Base-by-base conservation (phyloP, 1,139 yeast genomes). In the Yamadazyma pseudoaaseri region DNA sequence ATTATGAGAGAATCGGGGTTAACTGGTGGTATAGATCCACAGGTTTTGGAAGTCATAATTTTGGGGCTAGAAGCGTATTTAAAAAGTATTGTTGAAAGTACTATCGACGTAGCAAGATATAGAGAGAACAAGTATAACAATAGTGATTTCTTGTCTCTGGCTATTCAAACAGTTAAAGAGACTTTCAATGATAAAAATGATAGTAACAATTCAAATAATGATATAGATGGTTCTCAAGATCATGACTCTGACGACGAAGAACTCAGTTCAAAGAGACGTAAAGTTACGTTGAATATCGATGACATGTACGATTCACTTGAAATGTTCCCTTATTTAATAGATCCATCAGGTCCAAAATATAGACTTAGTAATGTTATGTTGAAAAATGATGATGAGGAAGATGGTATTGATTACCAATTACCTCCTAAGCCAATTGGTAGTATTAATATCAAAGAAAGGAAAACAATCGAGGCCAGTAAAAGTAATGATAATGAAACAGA, bases 1-100 rank as follows among this genome's bases (percentile, higher is more conserved):
- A 81, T 84, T 4, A 85, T 95, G 50, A 71, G 97, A 51, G 98
- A 92, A 51, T 80, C 89, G 53, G 98, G 98, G 0, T 63, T 92
- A n/a, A 73, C 92, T 0, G 96, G 96, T 0, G 81, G 83, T 7
- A 67, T 90, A 13, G 83, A 79, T 35, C 70, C 80, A 10, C 81
- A 79, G 12, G 86, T 85, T 2, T 75, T 86, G 20, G 96, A 89
- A 41, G 67, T 92, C n/a, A 57, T 90, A 44, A 66, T 81, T 17
- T 62, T 85, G 9, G 97, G 96, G 0, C 62, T 92, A 27, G 97
- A 90, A 50, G 68, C 76, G 27, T 92, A 89, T 58, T 60, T 92
- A 40, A 84, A 84, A 48, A 77, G 77, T 42, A 67, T 92, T 5
- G 62, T 92, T 11, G 94, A 87, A 52, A 77, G 78, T 45, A 79